phyloP scores from a whole-genome alignment of 2,329 filamentous ascomycete species.

The Coniella lustricola region DNA sequence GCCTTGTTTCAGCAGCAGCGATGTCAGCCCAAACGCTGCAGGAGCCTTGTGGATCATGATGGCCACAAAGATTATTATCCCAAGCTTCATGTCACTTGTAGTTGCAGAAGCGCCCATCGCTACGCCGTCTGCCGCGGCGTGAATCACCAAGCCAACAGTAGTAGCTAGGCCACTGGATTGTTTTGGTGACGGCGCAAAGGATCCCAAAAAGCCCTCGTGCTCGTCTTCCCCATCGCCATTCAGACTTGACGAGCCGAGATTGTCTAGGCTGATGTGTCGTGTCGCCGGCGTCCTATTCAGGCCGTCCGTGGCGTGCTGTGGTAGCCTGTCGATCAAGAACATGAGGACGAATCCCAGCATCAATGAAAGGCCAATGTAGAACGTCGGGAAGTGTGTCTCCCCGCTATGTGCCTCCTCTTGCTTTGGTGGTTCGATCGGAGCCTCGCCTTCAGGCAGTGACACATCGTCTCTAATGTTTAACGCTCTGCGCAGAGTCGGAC shows the following conservation, averaged over 20 bases:
- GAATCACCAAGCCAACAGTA: conserved; percentile 90
- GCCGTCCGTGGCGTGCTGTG: conserved; percentile 61
- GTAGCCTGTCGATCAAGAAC: conserved; percentile 88
- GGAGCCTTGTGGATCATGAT: conserved; percentile 98
- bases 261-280: conserved; percentile 83
- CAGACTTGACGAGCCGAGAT: conserved; percentile 44
- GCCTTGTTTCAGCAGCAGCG: conserved; percentile 82
- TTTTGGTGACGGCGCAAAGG: conserved; percentile 48
- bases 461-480: conserved; percentile 23
- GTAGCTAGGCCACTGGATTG: conserved; percentile 65
- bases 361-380: conserved; percentile 80
- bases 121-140: conserved; percentile 90
- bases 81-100: conserved; percentile 64
- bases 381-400: conserved; percentile 50
- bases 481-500: conserved; percentile 6
- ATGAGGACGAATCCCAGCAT: conserved; percentile 89
- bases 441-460: conserved; percentile 19
- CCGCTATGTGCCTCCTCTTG: conserved; percentile 22
- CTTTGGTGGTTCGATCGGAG: conserved; percentile 14
- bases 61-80: conserved; percentile 87
- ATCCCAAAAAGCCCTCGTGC: conserved; percentile 53
- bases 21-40: conserved; percentile 89
- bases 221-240: conserved; percentile 43
- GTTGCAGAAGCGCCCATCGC: conserved; percentile 87
- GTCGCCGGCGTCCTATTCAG: conserved; percentile 60